These are phyloP conservation scores for Lasiosphaeria ovina DNA, from an alignment of 495 filamentous ascomycete genomes.

Conservation along the genomic window DNA sequence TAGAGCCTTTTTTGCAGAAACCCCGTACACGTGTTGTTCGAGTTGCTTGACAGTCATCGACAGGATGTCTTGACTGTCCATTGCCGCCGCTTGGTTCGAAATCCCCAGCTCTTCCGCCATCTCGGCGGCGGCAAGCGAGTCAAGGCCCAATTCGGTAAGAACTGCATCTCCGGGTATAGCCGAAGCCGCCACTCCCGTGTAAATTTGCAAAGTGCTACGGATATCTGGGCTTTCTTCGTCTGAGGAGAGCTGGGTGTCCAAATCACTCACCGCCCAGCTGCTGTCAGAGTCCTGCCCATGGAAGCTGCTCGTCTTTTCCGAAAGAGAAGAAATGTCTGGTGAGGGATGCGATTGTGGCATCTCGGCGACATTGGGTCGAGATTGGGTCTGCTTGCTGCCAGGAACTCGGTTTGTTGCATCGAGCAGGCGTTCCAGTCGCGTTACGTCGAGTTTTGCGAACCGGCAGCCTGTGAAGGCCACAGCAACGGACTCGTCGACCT, in stretches of 20 bases:
- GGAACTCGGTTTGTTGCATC: not conserved
- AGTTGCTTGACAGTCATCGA: not conserved
- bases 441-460: not conserved
- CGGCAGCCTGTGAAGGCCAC: not conserved
- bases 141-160: slow-evolving; percentile 25
- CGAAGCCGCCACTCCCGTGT: not conserved
- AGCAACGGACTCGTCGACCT: not conserved
- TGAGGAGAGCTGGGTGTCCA: not conserved
- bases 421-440: not conserved
- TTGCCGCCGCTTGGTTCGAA: not conserved
- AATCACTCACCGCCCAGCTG: not conserved
- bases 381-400: not conserved
- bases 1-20: not conserved
- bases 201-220: not conserved
- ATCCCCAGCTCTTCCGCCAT: not conserved
- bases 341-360: not conserved
- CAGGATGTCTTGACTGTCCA: not conserved
- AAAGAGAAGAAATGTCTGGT: not conserved
- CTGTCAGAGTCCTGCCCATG: not conserved
- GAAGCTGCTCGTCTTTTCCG: no score
- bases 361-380: not conserved
- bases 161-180: not conserved
- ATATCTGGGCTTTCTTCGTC: not conserved
- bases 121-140: slow-evolving; percentile 23
- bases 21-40: not conserved